These are phyloP conservation scores for Proliferodiscus dingleyae DNA, from an alignment of 2,329 filamentous ascomycete genomes.

Conservation along the genomic window DNA sequence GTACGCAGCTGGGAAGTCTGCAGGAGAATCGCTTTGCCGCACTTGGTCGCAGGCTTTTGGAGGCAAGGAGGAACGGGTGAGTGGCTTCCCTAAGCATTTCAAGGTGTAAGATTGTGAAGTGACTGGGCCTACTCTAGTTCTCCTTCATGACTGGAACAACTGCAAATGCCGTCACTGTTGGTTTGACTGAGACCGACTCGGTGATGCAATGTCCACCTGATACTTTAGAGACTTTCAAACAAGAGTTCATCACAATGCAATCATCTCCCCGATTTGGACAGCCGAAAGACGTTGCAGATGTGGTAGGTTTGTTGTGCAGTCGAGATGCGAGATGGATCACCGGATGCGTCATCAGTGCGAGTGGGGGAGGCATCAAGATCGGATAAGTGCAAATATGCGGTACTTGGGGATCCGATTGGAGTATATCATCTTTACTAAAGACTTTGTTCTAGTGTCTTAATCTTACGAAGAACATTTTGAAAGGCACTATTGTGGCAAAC, in stretches of 20 bases:
- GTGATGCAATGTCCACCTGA: slow-evolving; percentile 33
- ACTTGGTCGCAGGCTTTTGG: slow-evolving; percentile 35
- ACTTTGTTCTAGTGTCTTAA: no score
- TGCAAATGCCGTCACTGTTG: slow-evolving; percentile 32
- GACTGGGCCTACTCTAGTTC: slow-evolving; percentile 18
- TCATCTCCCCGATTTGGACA: slow-evolving; percentile 32
- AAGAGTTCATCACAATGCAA: slow-evolving; percentile 33
- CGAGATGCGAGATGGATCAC: slow-evolving; percentile 35
- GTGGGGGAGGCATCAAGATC: background rate
- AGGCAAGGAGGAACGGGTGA: slow-evolving; percentile 30
- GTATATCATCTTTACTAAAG: no score
- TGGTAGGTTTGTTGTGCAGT: slow-evolving; percentile 33
- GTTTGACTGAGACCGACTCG: slow-evolving; percentile 33
- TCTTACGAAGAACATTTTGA: no score
- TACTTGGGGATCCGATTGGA: no score
- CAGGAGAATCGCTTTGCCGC: slow-evolving; percentile 34
- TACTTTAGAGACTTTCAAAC: slow-evolving; percentile 29
- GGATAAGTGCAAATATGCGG: background rate
- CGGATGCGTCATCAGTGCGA: slow-evolving; percentile 14
- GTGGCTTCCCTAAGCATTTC: background rate
- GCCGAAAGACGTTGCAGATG: slow-evolving; percentile 35
- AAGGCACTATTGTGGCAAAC: no score
- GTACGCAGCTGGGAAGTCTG: slow-evolving; percentile 34
- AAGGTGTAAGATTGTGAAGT: background rate
- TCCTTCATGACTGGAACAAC: slow-evolving; percentile 34